Evolutionary conservation across 306 rosid genomes (phyloP).

Genomic region (Benincasa hispida): DNA sequence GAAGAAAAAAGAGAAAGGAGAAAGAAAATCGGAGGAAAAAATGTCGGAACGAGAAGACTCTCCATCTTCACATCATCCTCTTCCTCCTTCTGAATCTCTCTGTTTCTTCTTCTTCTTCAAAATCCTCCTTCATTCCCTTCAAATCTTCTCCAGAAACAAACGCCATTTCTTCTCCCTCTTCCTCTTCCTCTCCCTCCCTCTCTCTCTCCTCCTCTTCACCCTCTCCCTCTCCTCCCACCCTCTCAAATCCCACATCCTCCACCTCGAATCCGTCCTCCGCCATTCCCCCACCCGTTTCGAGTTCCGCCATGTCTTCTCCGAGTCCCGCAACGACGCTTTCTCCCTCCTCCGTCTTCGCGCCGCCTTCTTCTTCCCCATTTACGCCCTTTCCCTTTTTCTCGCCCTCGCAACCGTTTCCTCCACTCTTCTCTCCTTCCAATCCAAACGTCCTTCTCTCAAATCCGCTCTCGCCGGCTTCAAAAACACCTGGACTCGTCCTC

Average conservation of each 20-base stretch:
- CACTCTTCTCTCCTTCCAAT: slow-evolving; percentile 17
- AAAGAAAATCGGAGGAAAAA: not conserved
- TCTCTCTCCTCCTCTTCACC: slow-evolving; percentile 37
- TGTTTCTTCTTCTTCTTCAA: slow-evolving; percentile 7
- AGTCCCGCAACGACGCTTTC: slow-evolving; percentile 53
- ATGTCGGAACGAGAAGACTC: not conserved
- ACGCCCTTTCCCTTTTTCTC: slow-evolving; percentile 44
- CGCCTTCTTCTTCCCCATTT: slow-evolving; percentile 41
- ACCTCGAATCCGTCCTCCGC: slow-evolving; percentile 54
- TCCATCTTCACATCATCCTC: not conserved
- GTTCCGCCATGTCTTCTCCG: slow-evolving; percentile 59
- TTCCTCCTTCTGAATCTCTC: slow-evolving; percentile 3
- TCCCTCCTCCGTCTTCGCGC: slow-evolving; percentile 41
- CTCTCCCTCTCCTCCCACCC: slow-evolving; percentile 34
- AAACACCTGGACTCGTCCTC: slow-evolving; percentile 25
- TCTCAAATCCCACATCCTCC: slow-evolving; percentile 33
- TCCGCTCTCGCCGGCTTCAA: slow-evolving; percentile 18
- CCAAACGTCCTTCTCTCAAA: slow-evolving; percentile 17
- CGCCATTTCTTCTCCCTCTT: slow-evolving; percentile 31
- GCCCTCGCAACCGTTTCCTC: slow-evolving; percentile 44
- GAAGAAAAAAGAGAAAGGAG: not conserved
- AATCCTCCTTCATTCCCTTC: slow-evolving; percentile 25
- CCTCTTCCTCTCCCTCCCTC: slow-evolving; percentile 40
- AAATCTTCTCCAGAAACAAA: slow-evolving; percentile 29
- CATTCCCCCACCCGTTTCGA: slow-evolving; percentile 54